Base-by-base conservation (phyloP, 2,329 filamentous ascomycete species). In the Colletotrichum lini region DNA sequence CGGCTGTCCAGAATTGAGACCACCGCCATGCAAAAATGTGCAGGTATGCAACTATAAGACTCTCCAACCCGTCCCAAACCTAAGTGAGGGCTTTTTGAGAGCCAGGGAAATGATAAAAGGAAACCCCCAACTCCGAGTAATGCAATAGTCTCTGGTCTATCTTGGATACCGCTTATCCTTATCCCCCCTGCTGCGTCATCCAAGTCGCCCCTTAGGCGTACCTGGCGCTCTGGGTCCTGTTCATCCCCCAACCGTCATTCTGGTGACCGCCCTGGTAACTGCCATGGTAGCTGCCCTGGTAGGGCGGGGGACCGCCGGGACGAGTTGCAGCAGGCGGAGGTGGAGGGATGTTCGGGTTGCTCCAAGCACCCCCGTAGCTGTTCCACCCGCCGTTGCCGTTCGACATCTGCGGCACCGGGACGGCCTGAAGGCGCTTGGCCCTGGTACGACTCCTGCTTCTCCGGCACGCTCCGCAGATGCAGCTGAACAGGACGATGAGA, bases 401-500 rank as follows among this genome's bases (percentile, higher is more conserved):
- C 42, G 66, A 52, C 40, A 67, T 72, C 35, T 74, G 73, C 18
- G 73, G 74, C 47, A 47, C 52, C 16, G 59, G 59, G 5, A 69
- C 53, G 13, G 74, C 71, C 68, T 78, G 80, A 44, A 75, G 72
- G 70, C 57, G 73, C 77, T 71, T 72, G 76, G 52, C 74, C 75
- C 52, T 60, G 35, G 54, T 50, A 42, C 70, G 66, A 38, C 26
- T 70, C 53, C 75, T 74, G 30, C 77, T 76, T 44, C 72, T 73
- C 52, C 77, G 76, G 62, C 79, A 78, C 50, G 84, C 80, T 47
- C 85, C 82, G 49, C 87, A 83, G 76, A 86, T 90, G 54, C 88
- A 88, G 82, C 94, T 98, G 78, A 87, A 88, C 13, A 92, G 74
- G 61, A 98, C 83, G 44, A 88, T 86, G 56, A 98, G 79, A 21